Percentiles rank a stretch among this genome's conserved stretches.
Evolutionary conservation across 495 filamentous ascomycete genomes (phyloP).

Genomic region (Penicillium cinerascens): DNA sequence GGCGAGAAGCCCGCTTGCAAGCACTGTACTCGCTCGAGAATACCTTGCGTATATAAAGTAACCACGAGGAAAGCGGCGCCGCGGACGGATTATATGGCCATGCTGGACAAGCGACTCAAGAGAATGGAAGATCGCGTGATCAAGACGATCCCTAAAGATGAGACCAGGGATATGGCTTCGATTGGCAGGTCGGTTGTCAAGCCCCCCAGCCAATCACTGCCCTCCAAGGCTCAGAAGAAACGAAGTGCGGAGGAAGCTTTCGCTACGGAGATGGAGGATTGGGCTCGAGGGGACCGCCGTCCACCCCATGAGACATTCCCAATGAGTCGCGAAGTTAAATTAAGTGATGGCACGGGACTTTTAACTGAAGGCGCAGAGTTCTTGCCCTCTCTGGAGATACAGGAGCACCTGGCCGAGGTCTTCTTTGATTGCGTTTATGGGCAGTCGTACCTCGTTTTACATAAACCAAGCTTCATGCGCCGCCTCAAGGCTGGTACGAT

Average conservation of each 20-base stretch:
- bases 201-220: conserved; percentile 62
- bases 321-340: conserved; percentile 56
- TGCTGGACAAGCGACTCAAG: conserved; percentile 90
- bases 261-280: conserved; percentile 73
- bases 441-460: conserved; percentile 90
- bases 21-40: conserved; percentile 88
- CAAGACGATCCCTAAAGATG: conserved; percentile 88
- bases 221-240: conserved; percentile 68
- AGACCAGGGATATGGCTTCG: conserved; percentile 53
- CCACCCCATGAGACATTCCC: conserved; percentile 50
- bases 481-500: conserved; percentile 64
- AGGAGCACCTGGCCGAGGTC: conserved; percentile 90
- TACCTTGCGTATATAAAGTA: conserved; percentile 98
- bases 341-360: conserved; percentile 64
- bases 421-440: conserved; percentile 97
- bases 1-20: conserved; percentile 97
- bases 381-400: conserved; percentile 81
- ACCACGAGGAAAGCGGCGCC: conserved; percentile 94
- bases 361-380: conserved; percentile 78
- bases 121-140: conserved; percentile 98
- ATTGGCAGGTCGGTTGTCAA: conserved; percentile 77
- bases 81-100: conserved; percentile 97
- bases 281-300: conserved; percentile 60
- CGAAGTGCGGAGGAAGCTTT: conserved; percentile 87
- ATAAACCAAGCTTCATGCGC: conserved; percentile 95